A percentile compares a stretch with the other conserved stretches of the same genome.
Evolutionary conservation across 2,329 filamentous ascomycete species (phyloP).

Genomic region (Fusarium irregulare): DNA sequence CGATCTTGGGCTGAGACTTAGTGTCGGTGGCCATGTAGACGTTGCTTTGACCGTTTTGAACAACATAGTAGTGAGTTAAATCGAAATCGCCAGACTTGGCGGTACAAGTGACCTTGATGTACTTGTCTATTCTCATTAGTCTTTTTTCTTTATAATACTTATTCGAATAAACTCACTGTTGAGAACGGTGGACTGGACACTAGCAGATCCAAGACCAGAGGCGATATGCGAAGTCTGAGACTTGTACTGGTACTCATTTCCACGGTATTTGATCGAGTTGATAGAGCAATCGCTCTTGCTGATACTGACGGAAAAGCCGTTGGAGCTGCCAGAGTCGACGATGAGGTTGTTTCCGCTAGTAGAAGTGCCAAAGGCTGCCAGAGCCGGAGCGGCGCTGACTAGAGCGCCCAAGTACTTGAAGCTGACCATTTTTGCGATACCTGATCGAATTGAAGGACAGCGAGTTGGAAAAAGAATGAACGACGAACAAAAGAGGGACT

Average conservation of each 20-base stretch:
- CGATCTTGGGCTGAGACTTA: conserved; percentile 64
- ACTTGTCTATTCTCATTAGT: conserved; percentile 49
- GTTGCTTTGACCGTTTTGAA: conserved; percentile 68
- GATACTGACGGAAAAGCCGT: conserved; percentile 63
- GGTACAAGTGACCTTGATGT: conserved; percentile 71
- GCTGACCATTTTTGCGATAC: conserved; percentile 39
- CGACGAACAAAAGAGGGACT: not conserved
- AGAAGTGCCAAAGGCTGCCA: conserved; percentile 58
- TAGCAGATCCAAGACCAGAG: conserved; percentile 60
- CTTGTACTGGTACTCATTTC: conserved; percentile 67
- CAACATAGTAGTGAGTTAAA: conserved; percentile 72
- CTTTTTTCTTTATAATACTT: not conserved
- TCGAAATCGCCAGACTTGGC: conserved; percentile 58
- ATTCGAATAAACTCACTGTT: conserved; percentile 34
- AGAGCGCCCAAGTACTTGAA: conserved; percentile 45
- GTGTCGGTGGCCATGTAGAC: conserved; percentile 73
- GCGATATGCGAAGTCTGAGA: conserved; percentile 55
- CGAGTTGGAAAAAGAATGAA: not conserved
- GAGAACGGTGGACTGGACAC: conserved; percentile 61
- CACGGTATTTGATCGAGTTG: conserved; percentile 70
- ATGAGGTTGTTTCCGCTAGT: conserved; percentile 56
- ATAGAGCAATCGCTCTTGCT: conserved; percentile 69
- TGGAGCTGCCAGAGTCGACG: conserved; percentile 61
- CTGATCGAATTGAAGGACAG: conserved; percentile 22
- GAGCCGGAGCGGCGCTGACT: conserved; percentile 45